A percentile compares a stretch with the other conserved stretches of the same genome.
Evolutionary conservation across 1,139 yeast species (phyloP).

Genomic region (Kodamaea arcana): DNA sequence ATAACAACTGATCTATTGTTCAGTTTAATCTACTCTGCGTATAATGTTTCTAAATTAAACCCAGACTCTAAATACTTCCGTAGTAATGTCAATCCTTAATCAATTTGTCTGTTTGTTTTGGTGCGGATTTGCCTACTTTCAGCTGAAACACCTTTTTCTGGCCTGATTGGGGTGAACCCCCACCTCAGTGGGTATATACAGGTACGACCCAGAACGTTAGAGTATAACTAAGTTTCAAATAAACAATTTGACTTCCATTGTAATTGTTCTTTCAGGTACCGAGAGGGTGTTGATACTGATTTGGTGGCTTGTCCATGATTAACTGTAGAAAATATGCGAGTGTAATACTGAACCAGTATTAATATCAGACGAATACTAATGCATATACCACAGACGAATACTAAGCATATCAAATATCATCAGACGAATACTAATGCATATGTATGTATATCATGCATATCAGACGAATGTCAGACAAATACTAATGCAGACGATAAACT

Average conservation of each 20-base stretch:
- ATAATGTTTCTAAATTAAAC: not conserved
- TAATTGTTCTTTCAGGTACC: slow-evolving; percentile 3
- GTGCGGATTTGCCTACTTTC: not conserved
- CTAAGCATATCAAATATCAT: too few species aligned
- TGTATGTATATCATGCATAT: too few species aligned
- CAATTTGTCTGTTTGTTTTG: not conserved
- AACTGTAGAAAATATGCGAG: too few species aligned
- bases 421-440: too few species aligned
- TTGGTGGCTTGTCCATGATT: too few species aligned
- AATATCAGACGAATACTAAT: too few species aligned
- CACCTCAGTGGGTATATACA: not conserved
- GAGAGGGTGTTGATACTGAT: too few species aligned
- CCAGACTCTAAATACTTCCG: too few species aligned
- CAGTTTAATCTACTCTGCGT: not conserved
- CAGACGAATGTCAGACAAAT: too few species aligned
- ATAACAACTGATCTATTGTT: not conserved
- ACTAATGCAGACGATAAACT: too few species aligned
- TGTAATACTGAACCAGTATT: too few species aligned
- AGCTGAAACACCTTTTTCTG: not conserved
- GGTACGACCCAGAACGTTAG: not conserved
- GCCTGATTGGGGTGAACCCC: not conserved
- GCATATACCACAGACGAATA: too few species aligned
- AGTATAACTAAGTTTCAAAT: not conserved
- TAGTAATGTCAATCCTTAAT: not conserved
- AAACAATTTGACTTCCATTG: not conserved